phyloP scores from a whole-genome alignment of 179 eudicot species.

The Drosera spatulata region DNA sequence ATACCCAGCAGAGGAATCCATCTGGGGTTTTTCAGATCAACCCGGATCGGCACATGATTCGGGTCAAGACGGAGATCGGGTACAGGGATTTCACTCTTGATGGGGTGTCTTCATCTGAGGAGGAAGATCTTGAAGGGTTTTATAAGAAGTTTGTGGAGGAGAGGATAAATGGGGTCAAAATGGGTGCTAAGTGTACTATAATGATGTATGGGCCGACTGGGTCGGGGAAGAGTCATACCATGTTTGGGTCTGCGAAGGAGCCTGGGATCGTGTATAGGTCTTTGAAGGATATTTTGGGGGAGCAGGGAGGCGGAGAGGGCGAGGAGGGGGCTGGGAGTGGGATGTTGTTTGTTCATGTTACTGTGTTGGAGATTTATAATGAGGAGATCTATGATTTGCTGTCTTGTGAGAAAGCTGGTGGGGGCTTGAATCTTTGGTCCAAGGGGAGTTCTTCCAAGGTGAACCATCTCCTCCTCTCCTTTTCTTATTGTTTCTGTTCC shows the following conservation, averaged over 20 bases:
- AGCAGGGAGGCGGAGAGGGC: constrained; percentile 14
- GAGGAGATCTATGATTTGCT: constrained; percentile 93
- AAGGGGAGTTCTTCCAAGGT: constrained; percentile 85
- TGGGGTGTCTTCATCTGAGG: constrained; percentile 71
- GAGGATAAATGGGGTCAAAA: constrained; percentile 74
- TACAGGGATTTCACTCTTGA: constrained; percentile 78
- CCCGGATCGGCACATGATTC: constrained; percentile 33
- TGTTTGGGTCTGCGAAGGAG: constrained; percentile 67
- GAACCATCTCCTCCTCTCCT: background rate
- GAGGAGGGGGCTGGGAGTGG: constrained; percentile 3
- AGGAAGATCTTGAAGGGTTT: constrained; percentile 71
- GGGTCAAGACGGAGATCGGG: constrained; percentile 69
- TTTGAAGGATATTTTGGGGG: constrained; percentile 66
- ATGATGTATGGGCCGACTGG: constrained; percentile 89
- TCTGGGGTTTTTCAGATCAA: constrained; percentile 29
- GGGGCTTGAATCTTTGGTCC: constrained; percentile 70
- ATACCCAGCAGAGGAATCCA: constrained; percentile 17
- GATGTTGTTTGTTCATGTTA: constrained; percentile 65
- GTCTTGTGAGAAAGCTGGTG: constrained; percentile 44
- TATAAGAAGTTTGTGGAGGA: constrained; percentile 60
- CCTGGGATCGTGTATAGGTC: constrained; percentile 85
- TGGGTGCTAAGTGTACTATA: constrained; percentile 70
- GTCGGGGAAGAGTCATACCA: constrained; percentile 74
- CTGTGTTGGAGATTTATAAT: constrained; percentile 85
- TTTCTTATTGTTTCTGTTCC: background rate